Evolutionary conservation across 352 stramenopile species (phyloP).

Genomic region (Aphanomyces invadans): DNA sequence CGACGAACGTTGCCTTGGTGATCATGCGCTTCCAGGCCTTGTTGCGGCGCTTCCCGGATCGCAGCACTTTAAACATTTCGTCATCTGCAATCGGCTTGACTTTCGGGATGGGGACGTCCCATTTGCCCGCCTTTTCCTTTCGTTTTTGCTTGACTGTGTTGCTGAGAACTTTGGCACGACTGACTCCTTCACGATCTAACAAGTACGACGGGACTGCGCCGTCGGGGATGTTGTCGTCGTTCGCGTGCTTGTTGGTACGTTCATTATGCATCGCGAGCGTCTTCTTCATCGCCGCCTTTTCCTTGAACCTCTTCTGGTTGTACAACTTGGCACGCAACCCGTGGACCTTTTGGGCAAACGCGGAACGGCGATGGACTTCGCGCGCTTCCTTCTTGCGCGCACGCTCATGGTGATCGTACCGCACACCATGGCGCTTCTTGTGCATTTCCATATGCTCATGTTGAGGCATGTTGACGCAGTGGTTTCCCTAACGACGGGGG

Average conservation of each 20-base stretch:
- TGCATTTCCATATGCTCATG: constrained; percentile 99
- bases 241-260: constrained; percentile 97
- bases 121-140: constrained; percentile 99
- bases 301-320: constrained; percentile 99
- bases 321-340: constrained; percentile 98
- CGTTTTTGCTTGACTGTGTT: constrained; percentile 99
- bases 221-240: constrained; percentile 95
- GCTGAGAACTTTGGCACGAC: constrained; percentile 97
- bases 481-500: background rate
- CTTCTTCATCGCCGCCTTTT: constrained; percentile 99
- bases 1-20: constrained; percentile 96
- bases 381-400: constrained; percentile 98
- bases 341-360: constrained; percentile 98
- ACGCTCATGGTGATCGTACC: constrained; percentile 94
- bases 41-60: constrained; percentile 95
- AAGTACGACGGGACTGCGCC: constrained; percentile 98
- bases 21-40: constrained; percentile 88
- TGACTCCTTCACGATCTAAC: constrained; percentile 98
- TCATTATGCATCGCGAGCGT: constrained; percentile 99
- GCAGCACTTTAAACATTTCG: constrained; percentile 99
- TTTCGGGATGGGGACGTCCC: constrained; percentile 99
- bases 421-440: constrained; percentile 98
- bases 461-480: constrained; percentile 86
- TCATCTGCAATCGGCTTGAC: constrained; percentile 98
- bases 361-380: constrained; percentile 94